Base-by-base conservation (phyloP, 805 yeast genomes). In the Nakazawaea peltata region DNA sequence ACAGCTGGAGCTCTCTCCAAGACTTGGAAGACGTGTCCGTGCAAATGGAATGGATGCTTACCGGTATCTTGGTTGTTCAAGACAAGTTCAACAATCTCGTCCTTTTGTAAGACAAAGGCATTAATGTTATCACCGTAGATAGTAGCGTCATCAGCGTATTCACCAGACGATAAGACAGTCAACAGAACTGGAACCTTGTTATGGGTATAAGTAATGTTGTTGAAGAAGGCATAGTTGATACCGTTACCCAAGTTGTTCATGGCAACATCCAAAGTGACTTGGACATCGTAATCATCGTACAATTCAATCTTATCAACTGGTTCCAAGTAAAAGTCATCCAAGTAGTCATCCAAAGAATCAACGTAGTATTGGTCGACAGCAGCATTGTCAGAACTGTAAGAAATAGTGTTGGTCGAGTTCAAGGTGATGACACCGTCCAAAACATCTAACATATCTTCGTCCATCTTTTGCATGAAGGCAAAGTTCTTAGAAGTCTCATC, bases 11-110 rank as follows among this genome's bases (percentile, higher is more conserved):
- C 85, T 59, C 96, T 71, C 42, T 73, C 77, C 41, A 86, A 56
- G 8, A 81, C 68, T 63, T 90, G 97, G 83, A 88, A 90, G 33
- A 59, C 74, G 57, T 82, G 92, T 34, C 98, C 98, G 64, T 90
- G 98, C 54, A 90, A 65, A 63, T 90, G 98, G 92, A 90, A 90
- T 21, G 98, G 97, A 65, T 90, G 98, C 48, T 69, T 81, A 54
- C 97, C 97, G 5, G 94, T 74, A 59, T 90, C 98, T 41, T 63
- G 62, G 60, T 87, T 88, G 67, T 90, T 90, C 28, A 90, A 51
- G 5, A 84, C 82, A 46, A 90, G 72, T 54, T 90, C 94, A 23
- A 90, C 71, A 40, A 82, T 64, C 48, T 70, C 83, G 50, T 69
- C 70, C 47, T 76, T 67, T 44, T 74, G 71, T 40, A 90, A 62